These are phyloP conservation scores for Clitocybe nebularis DNA, from an alignment of 1,284 basidiomycete genomes.

Conservation along the genomic window DNA sequence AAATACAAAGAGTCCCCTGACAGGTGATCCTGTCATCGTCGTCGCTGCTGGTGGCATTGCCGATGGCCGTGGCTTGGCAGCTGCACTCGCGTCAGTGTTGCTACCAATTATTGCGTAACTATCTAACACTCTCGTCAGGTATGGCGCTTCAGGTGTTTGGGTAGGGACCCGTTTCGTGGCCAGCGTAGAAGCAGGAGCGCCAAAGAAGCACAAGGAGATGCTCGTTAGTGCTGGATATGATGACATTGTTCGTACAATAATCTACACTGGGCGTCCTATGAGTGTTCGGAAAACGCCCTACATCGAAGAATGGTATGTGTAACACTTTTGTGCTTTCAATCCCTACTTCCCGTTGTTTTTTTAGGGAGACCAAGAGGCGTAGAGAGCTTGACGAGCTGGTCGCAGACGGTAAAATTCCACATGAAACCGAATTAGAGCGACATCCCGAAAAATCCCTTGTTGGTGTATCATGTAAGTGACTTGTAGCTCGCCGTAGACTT, in stretches of 20 bases:
- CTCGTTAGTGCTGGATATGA: slow-evolving; percentile 65
- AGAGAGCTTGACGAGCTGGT: slow-evolving; percentile 60
- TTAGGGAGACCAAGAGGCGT: slow-evolving; percentile 57
- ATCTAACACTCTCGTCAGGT: slow-evolving; percentile 29
- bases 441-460: slow-evolving; percentile 67
- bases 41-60: slow-evolving; percentile 83
- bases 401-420: slow-evolving; percentile 68
- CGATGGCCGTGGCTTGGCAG: slow-evolving; percentile 80
- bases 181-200: slow-evolving; percentile 76
- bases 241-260: slow-evolving; percentile 67
- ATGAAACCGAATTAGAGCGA: slow-evolving; percentile 66
- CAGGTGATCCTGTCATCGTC: slow-evolving; percentile 72
- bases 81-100: slow-evolving; percentile 60
- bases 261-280: slow-evolving; percentile 85
- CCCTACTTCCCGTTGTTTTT: neutral
- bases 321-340: neutral
- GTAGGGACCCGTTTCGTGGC: slow-evolving; percentile 92
- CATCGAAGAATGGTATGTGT: slow-evolving; percentile 57
- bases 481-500: too few species aligned
- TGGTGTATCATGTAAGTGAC: slow-evolving; percentile 52
- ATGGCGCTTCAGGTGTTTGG: slow-evolving; percentile 83
- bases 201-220: slow-evolving; percentile 76
- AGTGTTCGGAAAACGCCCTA: slow-evolving; percentile 78
- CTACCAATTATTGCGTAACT: neutral
- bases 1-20: slow-evolving; percentile 61